Base-by-base conservation (phyloP, 352 stramenopile genomes). In the Globisporangium camurandrum region DNA sequence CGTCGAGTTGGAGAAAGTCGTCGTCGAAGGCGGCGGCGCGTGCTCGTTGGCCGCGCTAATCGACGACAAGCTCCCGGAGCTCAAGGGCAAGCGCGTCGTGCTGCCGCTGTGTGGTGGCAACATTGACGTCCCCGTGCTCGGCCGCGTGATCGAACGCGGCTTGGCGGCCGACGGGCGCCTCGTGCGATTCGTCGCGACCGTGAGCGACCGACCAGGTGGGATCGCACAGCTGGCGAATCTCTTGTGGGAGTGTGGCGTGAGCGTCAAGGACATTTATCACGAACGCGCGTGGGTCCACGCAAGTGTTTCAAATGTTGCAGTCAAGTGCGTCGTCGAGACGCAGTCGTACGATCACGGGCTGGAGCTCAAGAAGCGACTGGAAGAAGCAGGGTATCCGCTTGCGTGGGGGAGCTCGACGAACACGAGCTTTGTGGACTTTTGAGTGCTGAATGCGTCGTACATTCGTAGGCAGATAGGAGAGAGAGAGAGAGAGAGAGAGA, bases 261-360 rank as follows among this genome's bases (percentile, higher is more conserved):
- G 77, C 49, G 94, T 98, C 37, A 98, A 98, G 67, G 95, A 98
- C 64, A 98, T 98, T 51, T 98, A 98, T 69, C 95, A 98, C 69
- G 93, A 98, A 65, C 88, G 95, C 28, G 91, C 93, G 19, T 98
- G 95, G 86, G 84, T 98, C 30, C 88, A 98, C 64, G 81, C 87
- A 23, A 96, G 84, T 44, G 95, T 98, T 24, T 96, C 96, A 54
- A 84, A 97, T 52, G 95, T 98, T 7, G 80, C 95, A 4, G 90
- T 98, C 26, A 98, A 97, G 66, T 97, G 91, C 49, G 93, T 98
- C 49, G 86, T 98, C 8, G 95, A 98, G 69, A 90, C 96, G 10
- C 86, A 97, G 66, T 96, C 88, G 23, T 91, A 78, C 46, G 92
- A 98, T 34, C 93, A 98, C 61, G 88, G 75, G 5, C 64, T 95